A percentile compares a stretch with the other conserved stretches of the same genome.
Conservation (phyloP, 805 yeast species). For the Clavispora asparagi region DNA sequence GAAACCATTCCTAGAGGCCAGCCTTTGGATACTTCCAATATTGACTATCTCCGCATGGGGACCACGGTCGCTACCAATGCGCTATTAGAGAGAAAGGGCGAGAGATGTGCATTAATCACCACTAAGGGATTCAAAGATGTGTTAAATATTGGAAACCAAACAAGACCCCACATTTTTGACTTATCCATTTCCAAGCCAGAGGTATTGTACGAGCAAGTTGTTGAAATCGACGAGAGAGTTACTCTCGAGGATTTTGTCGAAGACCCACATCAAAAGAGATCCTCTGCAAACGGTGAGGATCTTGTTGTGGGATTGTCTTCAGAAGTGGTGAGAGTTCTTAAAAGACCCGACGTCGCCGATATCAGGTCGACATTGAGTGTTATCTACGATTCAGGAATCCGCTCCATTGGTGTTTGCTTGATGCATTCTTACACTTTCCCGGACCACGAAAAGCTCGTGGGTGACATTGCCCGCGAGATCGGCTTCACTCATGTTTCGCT, state of each 20-base stretch:
- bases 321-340: conserved; percentile 28
- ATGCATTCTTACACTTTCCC: conserved; percentile 39
- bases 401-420: conserved; percentile 29
- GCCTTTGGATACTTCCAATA: conserved; percentile 14
- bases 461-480: conserved; percentile 27
- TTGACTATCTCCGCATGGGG: conserved; percentile 21
- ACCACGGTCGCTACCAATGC: conserved; percentile 79
- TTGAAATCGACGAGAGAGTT: conserved; percentile 87
- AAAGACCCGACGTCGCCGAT: conserved; percentile 23
- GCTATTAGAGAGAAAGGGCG: conserved; percentile 87
- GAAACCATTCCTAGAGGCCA: conserved; percentile 12
- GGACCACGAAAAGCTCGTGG: conserved; percentile 31
- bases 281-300: conserved; percentile 20
- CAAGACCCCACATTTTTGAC: conserved; percentile 87
- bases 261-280: conserved; percentile 6
- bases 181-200: conserved; percentile 67
- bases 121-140: conserved; percentile 87
- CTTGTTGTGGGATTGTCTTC: conserved; percentile 34
- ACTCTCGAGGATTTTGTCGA: conserved; percentile 48
- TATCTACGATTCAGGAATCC: conserved; percentile 17
- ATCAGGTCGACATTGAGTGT: conserved; percentile 21
- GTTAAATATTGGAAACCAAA: conserved; percentile 80
- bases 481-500: conserved; percentile 36
- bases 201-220: conserved; percentile 66
- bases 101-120: conserved; percentile 76